These are phyloP conservation scores for Kandelia obovata DNA, from an alignment of 345 rosid species.

Conservation along the genomic window DNA sequence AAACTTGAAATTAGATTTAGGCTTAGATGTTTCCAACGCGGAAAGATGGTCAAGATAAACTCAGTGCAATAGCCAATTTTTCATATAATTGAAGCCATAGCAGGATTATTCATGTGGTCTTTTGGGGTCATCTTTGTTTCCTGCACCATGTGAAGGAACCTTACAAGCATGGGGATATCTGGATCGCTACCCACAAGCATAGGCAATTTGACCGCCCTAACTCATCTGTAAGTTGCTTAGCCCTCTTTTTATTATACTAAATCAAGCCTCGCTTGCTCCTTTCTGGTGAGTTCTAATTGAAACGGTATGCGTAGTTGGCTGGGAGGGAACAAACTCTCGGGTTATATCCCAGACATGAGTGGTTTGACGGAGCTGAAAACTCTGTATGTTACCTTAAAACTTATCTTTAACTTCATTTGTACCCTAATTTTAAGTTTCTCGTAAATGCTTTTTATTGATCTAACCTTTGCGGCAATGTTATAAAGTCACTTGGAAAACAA, in stretches of 20 bases:
- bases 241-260: not conserved
- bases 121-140: not conserved
- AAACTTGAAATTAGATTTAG: no score
- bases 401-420: not conserved
- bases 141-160: slow-evolving; percentile 47
- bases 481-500: slow-evolving; percentile 79
- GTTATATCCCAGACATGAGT: slow-evolving; percentile 62
- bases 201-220: slow-evolving; percentile 54
- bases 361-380: slow-evolving; percentile 44
- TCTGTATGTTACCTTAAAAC: slow-evolving; percentile 41
- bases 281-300: not conserved
- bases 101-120: no score
- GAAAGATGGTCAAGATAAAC: no score
- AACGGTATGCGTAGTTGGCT: slow-evolving; percentile 50
- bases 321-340: slow-evolving; percentile 63
- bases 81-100: no score
- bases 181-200: slow-evolving; percentile 55
- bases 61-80: no score
- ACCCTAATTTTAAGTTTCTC: not conserved
- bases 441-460: not conserved
- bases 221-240: slow-evolving; percentile 53
- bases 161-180: slow-evolving; percentile 51
- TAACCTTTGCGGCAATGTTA: slow-evolving; percentile 13
- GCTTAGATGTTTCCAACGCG: no score
- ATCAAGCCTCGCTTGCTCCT: not conserved